Base-by-base conservation (phyloP, 345 rosid genomes). In the Ceriops decandra region DNA sequence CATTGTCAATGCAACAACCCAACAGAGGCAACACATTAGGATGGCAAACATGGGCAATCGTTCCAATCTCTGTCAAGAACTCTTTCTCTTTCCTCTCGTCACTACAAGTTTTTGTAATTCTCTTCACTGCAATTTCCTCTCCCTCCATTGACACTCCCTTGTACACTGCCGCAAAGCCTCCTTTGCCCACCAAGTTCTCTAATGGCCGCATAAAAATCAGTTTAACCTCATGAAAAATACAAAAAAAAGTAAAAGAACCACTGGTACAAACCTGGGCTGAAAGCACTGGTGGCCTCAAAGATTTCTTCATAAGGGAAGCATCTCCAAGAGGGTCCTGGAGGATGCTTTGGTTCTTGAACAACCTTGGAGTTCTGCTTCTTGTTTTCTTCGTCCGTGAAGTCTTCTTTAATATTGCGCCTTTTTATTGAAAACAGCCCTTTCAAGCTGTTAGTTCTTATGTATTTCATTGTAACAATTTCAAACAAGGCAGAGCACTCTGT, bases 151-250 rank as follows among this genome's bases (percentile, higher is more conserved):
- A 38, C 16, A 76, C 71, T 47, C 99, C 97, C 70, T 76, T 91
- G 68, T 95, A 95, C 10, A 95, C 97, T 72, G 90, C 96, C 30
- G 99, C 96, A 72, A 87, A 90, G 36, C 99, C 98, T 80, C 97
- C 93, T 87, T 79, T 87, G 20, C 96, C 99, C 7, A 87, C 96
- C 76, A 95, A 32, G 69, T 89, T 90, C 62, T 85, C 96, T 87
- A 67, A 42, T 30, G 63, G 53, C 69, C 19, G n/a, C 28, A 73
- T 27, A 71, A 51, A 67, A 63, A 22, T 22, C 24, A 5, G 30
- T 22, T 22, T 22, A 54, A 54, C 30, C 0, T 42, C 28, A 21
- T 9, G 49, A 63, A 69, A 28, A 22, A 5, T 52, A 69, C 51
- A 15, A 54, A 15, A 1, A 66, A 66, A 35, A 64, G 20, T 36